Percentiles rank a stretch among this genome's conserved stretches.
Evolutionary conservation across 768 basidiomycete genomes (phyloP).

Genomic region (Pholiota conissans): DNA sequence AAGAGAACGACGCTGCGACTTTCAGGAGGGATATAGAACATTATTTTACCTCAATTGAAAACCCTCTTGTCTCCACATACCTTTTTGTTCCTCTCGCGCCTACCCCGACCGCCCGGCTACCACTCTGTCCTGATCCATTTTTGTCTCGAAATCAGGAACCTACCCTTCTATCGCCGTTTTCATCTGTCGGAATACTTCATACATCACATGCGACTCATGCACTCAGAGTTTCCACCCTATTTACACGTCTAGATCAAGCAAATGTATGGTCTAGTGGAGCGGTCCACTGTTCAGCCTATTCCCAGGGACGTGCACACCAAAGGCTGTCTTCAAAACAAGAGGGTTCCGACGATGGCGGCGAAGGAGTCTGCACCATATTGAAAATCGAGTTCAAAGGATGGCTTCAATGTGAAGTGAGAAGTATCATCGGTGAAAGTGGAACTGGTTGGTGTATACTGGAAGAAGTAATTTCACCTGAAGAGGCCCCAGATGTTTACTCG

Average conservation of each 20-base stretch:
- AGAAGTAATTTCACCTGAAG: slow-evolving; percentile 40
- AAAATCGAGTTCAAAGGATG: slow-evolving; percentile 76
- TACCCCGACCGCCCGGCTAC: slow-evolving; percentile 65
- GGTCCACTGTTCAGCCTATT: slow-evolving; percentile 62
- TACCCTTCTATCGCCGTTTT: slow-evolving; percentile 46
- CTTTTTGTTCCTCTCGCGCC: slow-evolving; percentile 80
- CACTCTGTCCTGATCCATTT: slow-evolving; percentile 40
- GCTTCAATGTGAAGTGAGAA: slow-evolving; percentile 62
- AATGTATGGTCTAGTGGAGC: slow-evolving; percentile 66
- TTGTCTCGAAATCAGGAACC: slow-evolving; percentile 14
- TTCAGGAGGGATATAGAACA: slow-evolving; percentile 45
- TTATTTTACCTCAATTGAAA: slow-evolving; percentile 53
- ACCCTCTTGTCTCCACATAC: slow-evolving; percentile 53
- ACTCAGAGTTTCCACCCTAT: slow-evolving; percentile 64
- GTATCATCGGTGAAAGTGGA: slow-evolving; percentile 69
- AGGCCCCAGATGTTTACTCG: slow-evolving; percentile 17
- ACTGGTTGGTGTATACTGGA: slow-evolving; percentile 77
- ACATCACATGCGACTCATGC: slow-evolving; percentile 54
- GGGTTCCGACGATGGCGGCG: slow-evolving; percentile 23
- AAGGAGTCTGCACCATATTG: slow-evolving; percentile 64
- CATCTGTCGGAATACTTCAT: slow-evolving; percentile 53
- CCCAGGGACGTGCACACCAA: slow-evolving; percentile 33
- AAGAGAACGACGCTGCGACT: slow-evolving; percentile 8
- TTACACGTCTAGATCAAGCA: slow-evolving; percentile 68
- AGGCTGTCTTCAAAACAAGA: slow-evolving; percentile 2